Evolutionary conservation across 2,329 filamentous ascomycete genomes (phyloP).

Genomic region (Colletotrichum filicis): DNA sequence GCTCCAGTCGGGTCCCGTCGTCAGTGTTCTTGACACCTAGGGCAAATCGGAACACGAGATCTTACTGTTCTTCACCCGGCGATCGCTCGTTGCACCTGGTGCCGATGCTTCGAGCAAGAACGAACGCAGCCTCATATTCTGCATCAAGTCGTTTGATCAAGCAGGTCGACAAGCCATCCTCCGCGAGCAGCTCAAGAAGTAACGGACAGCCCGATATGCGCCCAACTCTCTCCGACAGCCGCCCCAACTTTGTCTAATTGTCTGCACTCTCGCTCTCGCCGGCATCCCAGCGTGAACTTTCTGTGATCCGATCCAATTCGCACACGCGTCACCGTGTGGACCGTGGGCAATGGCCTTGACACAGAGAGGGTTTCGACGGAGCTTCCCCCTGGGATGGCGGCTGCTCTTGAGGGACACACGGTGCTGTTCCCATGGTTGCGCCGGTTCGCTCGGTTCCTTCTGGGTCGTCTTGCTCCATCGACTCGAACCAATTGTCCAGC

Average conservation of each 20-base stretch:
- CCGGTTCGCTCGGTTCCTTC: neutral
- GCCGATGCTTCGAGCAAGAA: neutral
- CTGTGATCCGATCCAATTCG: constrained; percentile 11
- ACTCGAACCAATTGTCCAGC: neutral
- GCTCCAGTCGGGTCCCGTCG: constrained; percentile 5
- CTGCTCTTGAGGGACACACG: neutral
- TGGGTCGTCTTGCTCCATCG: neutral
- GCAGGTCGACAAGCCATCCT: constrained; percentile 3
- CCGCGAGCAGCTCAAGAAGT: neutral
- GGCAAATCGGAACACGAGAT: neutral
- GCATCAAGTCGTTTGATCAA: neutral
- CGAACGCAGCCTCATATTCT: constrained; percentile 23
- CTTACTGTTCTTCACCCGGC: neutral
- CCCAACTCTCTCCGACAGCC: neutral
- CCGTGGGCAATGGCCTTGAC: constrained; percentile 19
- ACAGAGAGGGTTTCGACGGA: constrained; percentile 32
- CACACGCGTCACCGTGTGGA: constrained; percentile 21
- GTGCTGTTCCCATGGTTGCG: neutral
- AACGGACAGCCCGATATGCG: constrained; percentile 2
- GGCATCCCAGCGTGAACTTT: constrained; percentile 23
- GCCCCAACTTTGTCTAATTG: constrained; percentile 22
- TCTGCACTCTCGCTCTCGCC: constrained; percentile 6
- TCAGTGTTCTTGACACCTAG: neutral
- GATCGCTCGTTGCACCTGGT: neutral
- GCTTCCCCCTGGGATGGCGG: constrained; percentile 14